Evolutionary conservation across 129 eudicot species (phyloP).

Genomic region (Lactuca saligna): DNA sequence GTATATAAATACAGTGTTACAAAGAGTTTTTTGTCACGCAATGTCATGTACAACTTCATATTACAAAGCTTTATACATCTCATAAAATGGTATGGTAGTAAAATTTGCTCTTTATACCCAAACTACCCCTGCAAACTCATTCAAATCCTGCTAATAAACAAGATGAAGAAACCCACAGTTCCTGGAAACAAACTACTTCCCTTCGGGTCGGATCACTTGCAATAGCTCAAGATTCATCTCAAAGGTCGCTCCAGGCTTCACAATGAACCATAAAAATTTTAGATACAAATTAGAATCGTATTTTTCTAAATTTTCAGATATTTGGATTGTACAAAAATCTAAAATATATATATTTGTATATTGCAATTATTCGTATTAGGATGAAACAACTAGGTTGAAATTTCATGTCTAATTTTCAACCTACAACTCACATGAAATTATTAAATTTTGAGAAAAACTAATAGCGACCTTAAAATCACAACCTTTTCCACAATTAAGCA

Average conservation of each 20-base stretch:
- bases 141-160: not conserved
- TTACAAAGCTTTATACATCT: conserved; percentile 25
- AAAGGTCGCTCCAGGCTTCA: conserved; percentile 91
- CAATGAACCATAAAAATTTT: not conserved
- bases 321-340: too few species aligned
- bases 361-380: too few species aligned
- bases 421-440: not conserved
- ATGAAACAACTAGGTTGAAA: too few species aligned
- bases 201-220: conserved; percentile 51
- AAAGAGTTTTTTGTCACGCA: conserved; percentile 14
- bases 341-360: too few species aligned
- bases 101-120: conserved; percentile 19
- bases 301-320: too few species aligned
- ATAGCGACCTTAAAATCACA: not conserved
- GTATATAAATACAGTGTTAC: conserved; percentile 23
- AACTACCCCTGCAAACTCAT: conserved; percentile 28
- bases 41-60: conserved; percentile 21
- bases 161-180: not conserved
- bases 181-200: conserved; percentile 31
- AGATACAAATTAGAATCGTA: too few species aligned
- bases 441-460: not conserved
- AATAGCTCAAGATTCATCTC: conserved; percentile 85
- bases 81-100: conserved; percentile 13
- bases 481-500: not conserved
- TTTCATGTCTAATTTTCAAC: too few species aligned